Conservation (phyloP, 140 eudicot genomes). For the Ambrosia hybrid region DNA sequence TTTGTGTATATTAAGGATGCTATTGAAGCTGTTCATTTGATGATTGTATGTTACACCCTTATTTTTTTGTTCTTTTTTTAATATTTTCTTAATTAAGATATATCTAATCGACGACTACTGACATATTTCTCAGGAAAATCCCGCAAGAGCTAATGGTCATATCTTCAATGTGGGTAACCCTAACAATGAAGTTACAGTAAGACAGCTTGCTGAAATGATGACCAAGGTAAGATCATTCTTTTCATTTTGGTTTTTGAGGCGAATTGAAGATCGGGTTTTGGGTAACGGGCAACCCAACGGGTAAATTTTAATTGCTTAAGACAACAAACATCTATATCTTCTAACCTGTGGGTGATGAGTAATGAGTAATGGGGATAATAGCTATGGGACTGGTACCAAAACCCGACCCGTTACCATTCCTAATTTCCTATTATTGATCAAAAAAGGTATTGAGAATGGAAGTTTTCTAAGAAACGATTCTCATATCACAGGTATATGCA, state of each 20-base stretch:
- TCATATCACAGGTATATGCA: slow-evolving; percentile 56
- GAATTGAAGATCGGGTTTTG: slow-evolving; percentile 18
- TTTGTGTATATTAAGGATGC: neutral
- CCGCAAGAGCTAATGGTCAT: slow-evolving; percentile 89
- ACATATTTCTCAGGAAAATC: slow-evolving; percentile 63
- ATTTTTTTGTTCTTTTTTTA: neutral
- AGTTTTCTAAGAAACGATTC: neutral
- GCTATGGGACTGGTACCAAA: too few relatives aligned
- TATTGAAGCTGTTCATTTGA: neutral
- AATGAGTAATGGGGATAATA: too few relatives aligned
- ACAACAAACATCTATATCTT: neutral
- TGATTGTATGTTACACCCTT: neutral
- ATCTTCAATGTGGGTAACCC: slow-evolving; percentile 96
- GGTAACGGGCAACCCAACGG: neutral
- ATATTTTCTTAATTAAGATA: neutral
- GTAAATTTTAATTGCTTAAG: neutral
- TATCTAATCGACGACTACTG: neutral
- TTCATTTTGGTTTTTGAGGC: slow-evolving; percentile 30
- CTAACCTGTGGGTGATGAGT: neutral
- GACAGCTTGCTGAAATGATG: slow-evolving; percentile 99
- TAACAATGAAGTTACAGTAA: slow-evolving; percentile 94
- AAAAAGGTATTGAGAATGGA: neutral
- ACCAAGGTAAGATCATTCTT: slow-evolving; percentile 53
- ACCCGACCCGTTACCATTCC: slow-evolving; percentile 26
- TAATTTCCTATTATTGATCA: slow-evolving; percentile 36